phyloP scores from a whole-genome alignment of 2,329 filamentous ascomycete species.

The Pseudocercospora macadamiae region DNA sequence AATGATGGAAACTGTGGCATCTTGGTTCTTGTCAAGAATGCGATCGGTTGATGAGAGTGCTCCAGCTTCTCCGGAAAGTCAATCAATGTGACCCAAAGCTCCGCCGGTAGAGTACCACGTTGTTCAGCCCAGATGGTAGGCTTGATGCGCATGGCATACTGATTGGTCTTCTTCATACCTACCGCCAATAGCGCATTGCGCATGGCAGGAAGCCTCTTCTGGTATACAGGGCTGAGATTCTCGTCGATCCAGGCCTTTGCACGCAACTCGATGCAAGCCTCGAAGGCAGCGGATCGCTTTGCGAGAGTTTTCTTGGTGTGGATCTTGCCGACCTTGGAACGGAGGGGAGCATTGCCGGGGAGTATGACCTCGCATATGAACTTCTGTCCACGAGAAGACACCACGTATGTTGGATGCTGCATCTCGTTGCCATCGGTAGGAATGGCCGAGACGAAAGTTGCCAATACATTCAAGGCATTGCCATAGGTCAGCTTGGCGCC shows the following conservation, averaged over 20 bases:
- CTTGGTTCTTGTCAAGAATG: slow-evolving; percentile 68
- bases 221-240: slow-evolving; percentile 72
- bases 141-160: slow-evolving; percentile 79
- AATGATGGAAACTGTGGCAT: slow-evolving; percentile 70
- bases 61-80: slow-evolving; percentile 63
- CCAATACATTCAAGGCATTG: slow-evolving; percentile 71
- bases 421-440: slow-evolving; percentile 55
- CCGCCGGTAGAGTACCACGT: slow-evolving; percentile 49
- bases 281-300: slow-evolving; percentile 86
- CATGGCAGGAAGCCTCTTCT: slow-evolving; percentile 74
- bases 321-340: slow-evolving; percentile 64
- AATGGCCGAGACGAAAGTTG: slow-evolving; percentile 73
- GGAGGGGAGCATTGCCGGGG: slow-evolving; percentile 73
- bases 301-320: slow-evolving; percentile 74
- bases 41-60: slow-evolving; percentile 64
- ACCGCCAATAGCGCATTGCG: slow-evolving; percentile 84
- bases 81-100: slow-evolving; percentile 66
- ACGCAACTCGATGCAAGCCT: slow-evolving; percentile 73
- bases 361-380: slow-evolving; percentile 80
- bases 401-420: slow-evolving; percentile 62
- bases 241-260: slow-evolving; percentile 70
- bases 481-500: slow-evolving; percentile 79
- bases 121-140: slow-evolving; percentile 69
- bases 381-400: slow-evolving; percentile 58
- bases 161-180: slow-evolving; percentile 72